These are phyloP conservation scores for Voacanga thouarsii DNA, from an alignment of 257 asterid genomes.

Conservation along the genomic window DNA sequence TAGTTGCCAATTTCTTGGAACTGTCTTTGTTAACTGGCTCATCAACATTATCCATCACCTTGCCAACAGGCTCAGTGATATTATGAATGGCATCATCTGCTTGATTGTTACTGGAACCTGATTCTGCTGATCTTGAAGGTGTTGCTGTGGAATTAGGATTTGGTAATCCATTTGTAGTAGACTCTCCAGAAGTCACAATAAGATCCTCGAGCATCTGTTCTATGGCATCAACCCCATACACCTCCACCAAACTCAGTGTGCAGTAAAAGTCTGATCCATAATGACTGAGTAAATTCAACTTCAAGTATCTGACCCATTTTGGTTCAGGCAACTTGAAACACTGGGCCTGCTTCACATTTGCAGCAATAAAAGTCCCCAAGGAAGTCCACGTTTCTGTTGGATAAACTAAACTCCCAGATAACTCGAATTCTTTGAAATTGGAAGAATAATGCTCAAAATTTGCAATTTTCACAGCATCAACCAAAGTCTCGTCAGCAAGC, in stretches of 20 bases:
- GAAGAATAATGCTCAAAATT: constrained; percentile 92
- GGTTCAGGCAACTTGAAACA: constrained; percentile 83
- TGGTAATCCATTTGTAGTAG: constrained; percentile 35
- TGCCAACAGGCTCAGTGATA: constrained; percentile 31
- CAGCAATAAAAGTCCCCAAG: constrained; percentile 72
- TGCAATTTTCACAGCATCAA: constrained; percentile 84
- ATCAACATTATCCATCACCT: constrained; percentile 36
- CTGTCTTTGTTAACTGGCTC: constrained; percentile 39
- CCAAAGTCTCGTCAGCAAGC: constrained; percentile 81
- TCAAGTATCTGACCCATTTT: constrained; percentile 86
- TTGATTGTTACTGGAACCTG: constrained; percentile 31
- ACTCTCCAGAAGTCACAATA: constrained; percentile 55
- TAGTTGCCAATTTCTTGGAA: constrained; percentile 32
- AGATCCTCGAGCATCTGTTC: constrained; percentile 98
- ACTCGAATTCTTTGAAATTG: constrained; percentile 74
- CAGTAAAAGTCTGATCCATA: constrained; percentile 96
- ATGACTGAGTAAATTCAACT: constrained; percentile 67
- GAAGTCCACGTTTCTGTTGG: constrained; percentile 75
- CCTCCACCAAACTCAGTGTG: constrained; percentile 82
- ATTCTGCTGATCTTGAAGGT: constrained; percentile 41
- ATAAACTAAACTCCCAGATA: constrained; percentile 69
- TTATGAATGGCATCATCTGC: constrained; percentile 24
- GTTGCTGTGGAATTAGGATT: constrained; percentile 44
- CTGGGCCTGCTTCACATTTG: constrained; percentile 82
- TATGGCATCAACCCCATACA: constrained; percentile 89